Percentiles rank a stretch among this genome's conserved stretches.
phyloP scores from a whole-genome alignment of 345 rosid genomes.

The Ricinus communis region DNA sequence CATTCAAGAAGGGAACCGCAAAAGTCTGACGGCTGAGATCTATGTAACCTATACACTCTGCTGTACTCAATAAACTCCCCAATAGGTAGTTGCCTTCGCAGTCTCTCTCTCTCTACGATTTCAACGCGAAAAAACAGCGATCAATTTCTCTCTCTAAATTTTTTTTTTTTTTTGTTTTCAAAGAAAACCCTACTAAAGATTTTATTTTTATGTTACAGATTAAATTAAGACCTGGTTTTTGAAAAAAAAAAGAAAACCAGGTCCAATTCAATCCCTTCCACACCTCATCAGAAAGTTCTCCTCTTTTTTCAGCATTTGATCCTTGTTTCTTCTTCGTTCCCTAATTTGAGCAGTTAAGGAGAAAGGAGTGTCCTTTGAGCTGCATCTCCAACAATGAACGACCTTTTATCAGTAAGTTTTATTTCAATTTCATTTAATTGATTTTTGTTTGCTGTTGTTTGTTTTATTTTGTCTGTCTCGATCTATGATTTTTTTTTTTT shows the following conservation, averaged over 20 bases:
- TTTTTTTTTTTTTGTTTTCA: no score
- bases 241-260: conserved; percentile 8
- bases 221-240: conserved; percentile 24
- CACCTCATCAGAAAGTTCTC: no score
- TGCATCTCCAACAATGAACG: conserved; percentile 60
- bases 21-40: no score
- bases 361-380: conserved; percentile 26
- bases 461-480: conserved; percentile 23
- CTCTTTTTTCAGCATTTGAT: no score
- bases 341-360: background rate
- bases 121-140: background rate
- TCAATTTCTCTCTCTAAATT: background rate
- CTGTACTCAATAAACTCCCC: background rate
- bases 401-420: conserved; percentile 69
- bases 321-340: no score
- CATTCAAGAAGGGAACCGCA: no score
- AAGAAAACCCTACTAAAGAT: no score
- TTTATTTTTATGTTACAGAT: no score
- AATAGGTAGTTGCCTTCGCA: conserved; percentile 5
- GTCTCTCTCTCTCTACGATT: background rate
- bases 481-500: conserved; percentile 6
- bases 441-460: conserved; percentile 7
- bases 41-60: no score
- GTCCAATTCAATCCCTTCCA: conserved; percentile 2
- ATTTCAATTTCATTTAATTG: background rate